Evolutionary conservation across 2,329 filamentous ascomycete species (phyloP), one percentile per base, ranked within the genome.

Genomic region (Arthrocladium fulminans): DNA sequence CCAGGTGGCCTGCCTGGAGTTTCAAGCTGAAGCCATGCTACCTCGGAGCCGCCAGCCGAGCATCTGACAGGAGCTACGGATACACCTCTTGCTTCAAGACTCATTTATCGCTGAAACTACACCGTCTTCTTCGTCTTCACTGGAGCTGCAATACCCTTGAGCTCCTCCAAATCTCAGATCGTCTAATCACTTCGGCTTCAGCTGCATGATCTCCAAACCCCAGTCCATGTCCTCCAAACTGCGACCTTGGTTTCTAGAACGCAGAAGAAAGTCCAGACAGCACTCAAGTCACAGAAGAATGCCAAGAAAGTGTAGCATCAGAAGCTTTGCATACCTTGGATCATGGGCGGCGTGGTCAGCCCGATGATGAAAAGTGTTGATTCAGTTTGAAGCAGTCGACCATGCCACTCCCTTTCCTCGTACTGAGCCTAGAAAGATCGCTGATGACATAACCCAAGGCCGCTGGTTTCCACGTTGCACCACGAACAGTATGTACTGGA

Each of bases 231-330:
- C 83, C 71, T 87, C 83, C 29, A 86, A 80, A 46, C 81, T 82
- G 39, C 86, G 74, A 49, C 83, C 83, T 84, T 84, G 65, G 80
- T 84, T 71, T 84, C 81, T 51, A 80, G 81, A 32, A 86, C 72
- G 49, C 86, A 73, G 74, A 86, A 83, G 73, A 83, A 86, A 50
- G 80, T 69, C 71, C 84, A 86, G 61, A 83, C 66, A 50, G 84
- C 75, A 45, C 79, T 79, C 20, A 84, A 59, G 42, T 84, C 73
- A 64, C 84, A 88, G 58, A 85, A 86, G 1, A 80, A 75, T 9
- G 83, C 85, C 85, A 85, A 89, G 30, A 88, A 75, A 63, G 87
- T 88, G 71, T 88, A 88, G 27, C 88, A 79, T 59, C 82, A 83
- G 35, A 81, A 70, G 5, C 80, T 79, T 42, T 75, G 67, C 57